phyloP scores from a whole-genome alignment of 1,284 basidiomycete species.

The Trichosporon asahii region DNA sequence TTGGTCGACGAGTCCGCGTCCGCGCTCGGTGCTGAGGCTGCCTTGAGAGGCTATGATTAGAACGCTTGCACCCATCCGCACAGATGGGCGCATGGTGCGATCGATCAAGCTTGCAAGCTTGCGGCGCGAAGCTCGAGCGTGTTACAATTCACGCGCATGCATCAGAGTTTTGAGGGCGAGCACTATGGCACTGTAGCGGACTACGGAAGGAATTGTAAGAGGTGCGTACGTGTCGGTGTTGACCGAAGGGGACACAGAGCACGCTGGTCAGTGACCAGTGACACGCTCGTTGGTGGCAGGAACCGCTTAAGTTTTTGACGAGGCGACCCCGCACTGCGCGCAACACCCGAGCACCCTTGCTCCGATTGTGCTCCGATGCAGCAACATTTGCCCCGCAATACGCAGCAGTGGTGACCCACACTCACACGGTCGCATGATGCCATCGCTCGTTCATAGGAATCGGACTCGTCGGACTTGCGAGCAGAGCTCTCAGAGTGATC shows the following conservation, averaged over 20 bases:
- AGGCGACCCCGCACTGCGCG: not conserved
- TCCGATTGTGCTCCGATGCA: not conserved
- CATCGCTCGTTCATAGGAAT: not conserved
- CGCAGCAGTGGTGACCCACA: not conserved
- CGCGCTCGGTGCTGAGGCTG: no score
- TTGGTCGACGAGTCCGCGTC: not conserved
- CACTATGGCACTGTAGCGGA: not conserved
- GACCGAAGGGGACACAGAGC: not conserved
- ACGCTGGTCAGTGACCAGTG: not conserved
- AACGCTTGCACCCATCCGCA: not conserved
- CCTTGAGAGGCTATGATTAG: not conserved
- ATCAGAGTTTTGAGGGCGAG: not conserved
- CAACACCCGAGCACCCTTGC: not conserved
- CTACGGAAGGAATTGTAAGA: not conserved
- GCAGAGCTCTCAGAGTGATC: not conserved
- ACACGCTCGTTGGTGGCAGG: not conserved
- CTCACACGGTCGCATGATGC: not conserved
- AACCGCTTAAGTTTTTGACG: not conserved
- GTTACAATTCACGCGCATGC: not conserved
- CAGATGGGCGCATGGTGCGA: not conserved
- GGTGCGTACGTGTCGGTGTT: not conserved
- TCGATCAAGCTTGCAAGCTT: not conserved
- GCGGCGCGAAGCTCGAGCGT: not conserved
- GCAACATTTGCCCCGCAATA: not conserved
- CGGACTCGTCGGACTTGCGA: not conserved